Base-by-base conservation (phyloP, 129 eudicot species). In the Ambrosia artemisiifolia region DNA sequence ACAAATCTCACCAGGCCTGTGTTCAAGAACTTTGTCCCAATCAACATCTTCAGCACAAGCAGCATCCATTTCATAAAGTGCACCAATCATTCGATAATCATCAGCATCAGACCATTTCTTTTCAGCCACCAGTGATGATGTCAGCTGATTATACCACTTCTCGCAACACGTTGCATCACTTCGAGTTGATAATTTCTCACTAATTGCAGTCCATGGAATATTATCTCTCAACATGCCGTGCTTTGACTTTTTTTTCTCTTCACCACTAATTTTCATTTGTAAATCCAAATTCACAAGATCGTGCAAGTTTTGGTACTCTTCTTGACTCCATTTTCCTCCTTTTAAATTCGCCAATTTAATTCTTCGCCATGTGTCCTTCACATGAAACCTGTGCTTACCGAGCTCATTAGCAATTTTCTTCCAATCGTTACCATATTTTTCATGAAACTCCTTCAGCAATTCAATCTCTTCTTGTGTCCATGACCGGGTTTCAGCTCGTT, bases 201-300 rank as follows among this genome's bases (percentile, higher is more conserved):
- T 66, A 6, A 66, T 66, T 20, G 71, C 71, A 24, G 56, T 66
- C 71, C 71, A 66, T 11, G 71, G 71, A 13, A 66, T 66, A 28
- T 66, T 66, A 66, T 66, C 71, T 66, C 71, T 66, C 56, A 66
- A 44, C 71, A 66, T 66, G 56, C 71, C 71, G 19, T 66, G 71
- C 55, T 66, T 46, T 44, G 42, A 66, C 5, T 0, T 62, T 46
- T 12, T 66, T 3, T 66, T 46, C 56, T 44, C 55, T 46, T 66
- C 55, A 66, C 71, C 38, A 1, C n/a, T 44, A 18, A 66, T 6
- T 30, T 66, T 66, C 56, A 66, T 24, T 66, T 43, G 71, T 44
- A 66, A 44, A 44, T 66, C 71, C 55, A 66, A 66, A 28, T 66
- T 66, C 71, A 66, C 71, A 14, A 44, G 57, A 66, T 66, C 71